Conservation (phyloP, 495 filamentous ascomycete genomes). For the Neurospora sp. region DNA sequence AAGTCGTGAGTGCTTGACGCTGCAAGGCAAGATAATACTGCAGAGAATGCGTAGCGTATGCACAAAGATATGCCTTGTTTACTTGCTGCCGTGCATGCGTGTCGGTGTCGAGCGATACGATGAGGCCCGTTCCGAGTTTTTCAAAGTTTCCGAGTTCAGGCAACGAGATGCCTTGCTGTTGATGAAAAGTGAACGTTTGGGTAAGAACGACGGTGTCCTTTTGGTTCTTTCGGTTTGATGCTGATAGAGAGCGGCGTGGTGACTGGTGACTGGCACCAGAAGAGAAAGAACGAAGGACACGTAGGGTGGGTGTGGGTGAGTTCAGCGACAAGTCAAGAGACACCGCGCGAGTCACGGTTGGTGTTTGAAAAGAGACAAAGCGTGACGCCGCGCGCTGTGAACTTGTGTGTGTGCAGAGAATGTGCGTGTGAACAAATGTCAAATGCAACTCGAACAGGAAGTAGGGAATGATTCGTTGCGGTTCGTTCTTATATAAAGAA, state of each 20-base stretch:
- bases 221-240: neutral
- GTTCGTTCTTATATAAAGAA: neutral
- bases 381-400: neutral
- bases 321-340: neutral
- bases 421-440: neutral
- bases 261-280: neutral
- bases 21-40: neutral
- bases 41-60: neutral
- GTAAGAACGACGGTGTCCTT: neutral
- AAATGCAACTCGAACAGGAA: neutral
- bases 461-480: neutral
- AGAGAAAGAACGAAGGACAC: neutral
- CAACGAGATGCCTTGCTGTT: neutral
- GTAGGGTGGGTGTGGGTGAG: neutral
- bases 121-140: neutral
- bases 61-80: neutral
- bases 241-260: neutral
- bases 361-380: neutral
- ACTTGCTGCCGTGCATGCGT: neutral
- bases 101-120: neutral
- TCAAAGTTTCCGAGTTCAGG: neutral
- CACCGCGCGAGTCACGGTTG: neutral
- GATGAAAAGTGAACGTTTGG: neutral
- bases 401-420: neutral
- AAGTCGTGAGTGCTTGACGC: neutral